Percentiles rank a stretch among this genome's conserved stretches.
Evolutionary conservation across 2,329 filamentous ascomycete genomes (phyloP).

Genomic region (Cladophialophora carrionii): DNA sequence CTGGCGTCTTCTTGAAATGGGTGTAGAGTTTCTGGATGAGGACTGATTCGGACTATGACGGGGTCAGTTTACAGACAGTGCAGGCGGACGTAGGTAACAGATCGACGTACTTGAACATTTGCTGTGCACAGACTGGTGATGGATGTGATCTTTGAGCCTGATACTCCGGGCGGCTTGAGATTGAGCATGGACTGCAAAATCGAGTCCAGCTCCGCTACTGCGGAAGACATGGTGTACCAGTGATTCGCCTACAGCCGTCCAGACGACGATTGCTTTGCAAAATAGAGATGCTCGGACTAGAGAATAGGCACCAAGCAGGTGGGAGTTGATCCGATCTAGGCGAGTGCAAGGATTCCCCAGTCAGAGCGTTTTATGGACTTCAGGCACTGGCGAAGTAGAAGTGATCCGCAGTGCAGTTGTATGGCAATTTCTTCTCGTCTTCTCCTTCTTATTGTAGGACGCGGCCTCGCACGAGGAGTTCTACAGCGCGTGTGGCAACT

Average conservation of each 20-base stretch:
- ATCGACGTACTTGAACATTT: constrained; percentile 78
- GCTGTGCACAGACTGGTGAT: constrained; percentile 85
- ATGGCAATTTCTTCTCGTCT: constrained; percentile 14
- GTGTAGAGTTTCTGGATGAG: constrained; percentile 96
- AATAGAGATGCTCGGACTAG: constrained; percentile 19
- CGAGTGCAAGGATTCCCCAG: constrained; percentile 4
- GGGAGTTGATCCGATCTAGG: constrained; percentile 11
- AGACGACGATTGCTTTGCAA: constrained; percentile 21
- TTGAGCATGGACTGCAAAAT: constrained; percentile 88
- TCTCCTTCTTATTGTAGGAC: constrained; percentile 19
- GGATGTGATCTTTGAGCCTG: constrained; percentile 84
- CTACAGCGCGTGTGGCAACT: constrained; percentile 33
- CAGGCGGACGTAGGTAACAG: not conserved
- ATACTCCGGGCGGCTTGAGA: constrained; percentile 91
- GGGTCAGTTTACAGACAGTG: constrained; percentile 38
- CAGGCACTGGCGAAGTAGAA: constrained; percentile 21
- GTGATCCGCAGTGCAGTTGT: constrained; percentile 15
- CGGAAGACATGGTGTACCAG: constrained; percentile 67
- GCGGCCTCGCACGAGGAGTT: constrained; percentile 25
- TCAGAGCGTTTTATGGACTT: constrained; percentile 23
- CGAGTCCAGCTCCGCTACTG: constrained; percentile 87
- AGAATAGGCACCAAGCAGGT: constrained; percentile 3
- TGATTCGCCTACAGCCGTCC: constrained; percentile 26
- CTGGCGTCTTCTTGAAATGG: constrained; percentile 92
- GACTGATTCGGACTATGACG: constrained; percentile 82